These are phyloP conservation scores for Colletotrichum echinochloae DNA, from an alignment of 2,329 filamentous ascomycete species.

Conservation along the genomic window DNA sequence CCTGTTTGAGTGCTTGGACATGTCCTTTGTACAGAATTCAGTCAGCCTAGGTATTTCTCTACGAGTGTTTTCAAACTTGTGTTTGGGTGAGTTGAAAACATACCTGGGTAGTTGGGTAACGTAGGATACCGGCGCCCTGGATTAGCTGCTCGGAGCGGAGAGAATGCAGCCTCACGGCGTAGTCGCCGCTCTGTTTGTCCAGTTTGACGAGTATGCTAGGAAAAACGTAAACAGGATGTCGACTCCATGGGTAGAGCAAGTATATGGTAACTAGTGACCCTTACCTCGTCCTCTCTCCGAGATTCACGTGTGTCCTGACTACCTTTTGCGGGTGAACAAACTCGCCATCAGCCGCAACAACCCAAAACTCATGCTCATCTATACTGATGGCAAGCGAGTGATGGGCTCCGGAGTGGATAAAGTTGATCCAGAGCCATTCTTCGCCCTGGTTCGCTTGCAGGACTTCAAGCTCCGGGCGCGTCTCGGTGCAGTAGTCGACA, in stretches of 20 bases:
- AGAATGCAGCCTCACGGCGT: conserved; percentile 24
- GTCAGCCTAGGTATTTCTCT: not conserved
- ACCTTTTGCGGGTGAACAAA: conserved; percentile 63
- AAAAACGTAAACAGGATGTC: rapidly evolving
- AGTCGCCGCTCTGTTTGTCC: conserved; percentile 10
- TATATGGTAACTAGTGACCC: not conserved
- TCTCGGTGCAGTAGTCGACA: conserved; percentile 17
- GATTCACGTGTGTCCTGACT: conserved; percentile 17
- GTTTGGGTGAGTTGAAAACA: not conserved
- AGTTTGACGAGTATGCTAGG: conserved; percentile 23
- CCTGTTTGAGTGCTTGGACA: not conserved
- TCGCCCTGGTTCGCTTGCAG: conserved; percentile 1
- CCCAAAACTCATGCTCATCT: conserved; percentile 64
- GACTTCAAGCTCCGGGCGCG: conserved; percentile 11
- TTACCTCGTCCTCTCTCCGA: conserved; percentile 26
- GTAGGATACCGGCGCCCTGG: conserved; percentile 15
- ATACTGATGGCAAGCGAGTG: conserved; percentile 53
- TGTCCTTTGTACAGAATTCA: not conserved
- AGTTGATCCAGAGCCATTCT: conserved; percentile 27
- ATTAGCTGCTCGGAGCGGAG: conserved; percentile 26
- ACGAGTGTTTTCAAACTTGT: not conserved
- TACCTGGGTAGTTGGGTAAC: not conserved
- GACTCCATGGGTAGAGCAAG: too few relatives aligned
- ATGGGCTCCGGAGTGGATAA: conserved; percentile 26
- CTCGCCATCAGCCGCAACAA: conserved; percentile 65